Base-by-base conservation (phyloP, 176 grass and related monocot genomes). In the Carex scoparia region DNA sequence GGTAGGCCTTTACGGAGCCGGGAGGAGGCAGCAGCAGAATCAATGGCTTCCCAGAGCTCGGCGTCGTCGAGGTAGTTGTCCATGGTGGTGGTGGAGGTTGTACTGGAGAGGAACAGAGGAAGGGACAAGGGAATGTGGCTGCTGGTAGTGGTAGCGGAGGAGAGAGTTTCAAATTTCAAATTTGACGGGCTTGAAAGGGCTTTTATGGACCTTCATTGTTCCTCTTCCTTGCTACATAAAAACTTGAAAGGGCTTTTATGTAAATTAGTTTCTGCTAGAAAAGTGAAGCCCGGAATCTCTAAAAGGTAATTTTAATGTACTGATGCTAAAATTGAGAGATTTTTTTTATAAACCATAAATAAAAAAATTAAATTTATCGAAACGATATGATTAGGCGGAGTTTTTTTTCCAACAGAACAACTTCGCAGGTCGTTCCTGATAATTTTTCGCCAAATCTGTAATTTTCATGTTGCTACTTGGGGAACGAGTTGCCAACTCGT, bases 1-100 rank as follows among this genome's bases (percentile, higher is more conserved):
- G 86, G 71, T 10, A 81, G 60, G 54, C 70, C 83, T 40, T 40
- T 83, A 11, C 81, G 71, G 31, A 67, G 63, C 49, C 82, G 83
- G 65, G 88, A 85, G 49, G 48, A 59, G 31, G 89, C 80, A 79
- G 94, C 90, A n/a, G 63, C 90, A 27, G 88, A 88, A 53, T 97
- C 94, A 56, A 94, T 88, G 77, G 88, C 91, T 51, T 92, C 88
- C 95, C 92, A 98, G 60, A 98, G 89, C 27, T 91, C 91, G 12
- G 91, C 91, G 48, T 91, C 91, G 82, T 98, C 95, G 51, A 94
- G 91, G 32, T 46, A 65, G 82, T 92, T 90, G 74, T 93, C 92
- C 91, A 98, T 89, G 30, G 79, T 7, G 8, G 7, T 9, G 12
- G 61, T 35, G 2, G 79, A 23, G 23, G 23, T 23, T 23, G 23